Evolutionary conservation across 257 asterid species (phyloP), one percentile per base, ranked within the genome.

Genomic region (Cruciata laevipes): DNA sequence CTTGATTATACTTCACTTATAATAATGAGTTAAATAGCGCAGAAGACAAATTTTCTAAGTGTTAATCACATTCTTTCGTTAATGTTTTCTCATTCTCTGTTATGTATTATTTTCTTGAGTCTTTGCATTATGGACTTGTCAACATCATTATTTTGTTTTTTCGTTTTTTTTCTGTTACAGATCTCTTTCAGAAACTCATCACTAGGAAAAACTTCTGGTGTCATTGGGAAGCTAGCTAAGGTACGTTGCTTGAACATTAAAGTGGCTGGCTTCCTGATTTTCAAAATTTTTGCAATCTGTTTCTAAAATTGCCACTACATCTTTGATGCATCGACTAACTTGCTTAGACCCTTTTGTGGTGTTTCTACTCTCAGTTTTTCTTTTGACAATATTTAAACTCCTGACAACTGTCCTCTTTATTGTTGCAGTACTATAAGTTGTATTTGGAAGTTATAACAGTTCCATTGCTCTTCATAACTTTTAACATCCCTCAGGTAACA

Each of bases 401-500:
- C 82, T 77, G 53, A 77, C 56, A 17, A 42, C 65, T 59, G 49
- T 53, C 65, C 35, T 69, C 59, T 55, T 40, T 72, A 69, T 71
- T 64, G 63, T 72, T 74, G 51, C 84, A 92, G 97, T 68, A 74
- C 70, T 92, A 86, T 90, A 78, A 63, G 79, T 66, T 32, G 33
- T 92, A 83, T 83, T 78, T 92, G 88, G 83, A 77, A 75, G 38
- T 87, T 78, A 64, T 92, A 82, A 83, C 90, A 12, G 73, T 92
- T 61, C 93, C 93, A 27, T 73, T 92, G 61, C 44, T 92, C 79
- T 69, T 86, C 66, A 68, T 81, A 70, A 35, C 95, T 35, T 82
- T 87, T 78, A 79, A 70, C 73, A 65, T 89, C 74, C 91, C 97
- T 75, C 97, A 89, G 93, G 98, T 92, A 71, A 69, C 33, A 37